Base-by-base conservation (phyloP, 768 basidiomycete species). In the Lanmaoa rubissima region DNA sequence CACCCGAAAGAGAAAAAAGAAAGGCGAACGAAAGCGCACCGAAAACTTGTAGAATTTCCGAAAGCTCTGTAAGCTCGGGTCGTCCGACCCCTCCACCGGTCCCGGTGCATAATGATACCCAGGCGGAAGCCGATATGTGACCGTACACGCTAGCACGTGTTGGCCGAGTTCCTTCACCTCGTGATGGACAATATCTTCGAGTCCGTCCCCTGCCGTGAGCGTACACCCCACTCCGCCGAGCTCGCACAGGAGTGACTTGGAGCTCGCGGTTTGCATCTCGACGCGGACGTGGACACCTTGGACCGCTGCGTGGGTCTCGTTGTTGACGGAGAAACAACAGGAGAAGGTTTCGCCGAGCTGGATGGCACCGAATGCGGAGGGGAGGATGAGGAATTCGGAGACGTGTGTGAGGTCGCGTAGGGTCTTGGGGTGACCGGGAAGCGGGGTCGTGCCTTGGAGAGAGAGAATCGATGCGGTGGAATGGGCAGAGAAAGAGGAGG, bases 101-200 rank as follows among this genome's bases (percentile, higher is more conserved):
- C 76, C 78, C 8, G 80, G 78, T 5, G 78, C 67, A 26, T 75
- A 72, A n/a, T 82, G 80, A 44, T 77, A 73, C 55, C 81, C 80
- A 16, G 81, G 78, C 3, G 87, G 86, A 12, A 88, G 77, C n/a
- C 82, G 85, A 76, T 96, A 97, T 24, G 82, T 81, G 28, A 96
- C 90, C 7, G 85, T 85, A 65, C 92, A 94, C 2, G 86, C 90
- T 39, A 98, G 75, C 12, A 95, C 90, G 70, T 96, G 94, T 66
- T 92, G 86, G 1, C 93, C 94, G 19, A 96, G 78, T 67, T 98
- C 94, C 73, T 97, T 97, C 61, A 97, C 90, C 74, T 98, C 95
- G 65, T 92, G 90, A 58, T 84, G 78, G 1, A 93, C 86, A 16
- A 90, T 74, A 41, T 78, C 75, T 67, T 92, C 87, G 34, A 91